Evolutionary conservation across 805 yeast genomes (phyloP).

Genomic region (Hanseniaspora guilliermondii): DNA sequence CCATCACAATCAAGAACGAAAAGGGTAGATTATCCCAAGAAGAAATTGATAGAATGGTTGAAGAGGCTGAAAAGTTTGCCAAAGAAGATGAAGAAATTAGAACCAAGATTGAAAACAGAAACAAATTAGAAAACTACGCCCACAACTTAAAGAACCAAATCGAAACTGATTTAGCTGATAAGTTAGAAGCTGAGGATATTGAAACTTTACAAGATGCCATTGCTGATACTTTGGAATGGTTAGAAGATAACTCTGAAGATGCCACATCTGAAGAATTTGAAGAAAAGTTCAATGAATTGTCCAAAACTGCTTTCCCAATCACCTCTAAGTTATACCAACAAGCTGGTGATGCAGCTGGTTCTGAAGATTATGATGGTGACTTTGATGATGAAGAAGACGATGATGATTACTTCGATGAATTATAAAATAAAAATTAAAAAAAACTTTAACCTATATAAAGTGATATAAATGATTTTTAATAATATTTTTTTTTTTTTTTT

Average conservation of each 20-base stretch:
- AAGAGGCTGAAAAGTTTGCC: slow-evolving; percentile 89
- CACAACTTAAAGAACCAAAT: slow-evolving; percentile 67
- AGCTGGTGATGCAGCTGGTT: slow-evolving; percentile 36
- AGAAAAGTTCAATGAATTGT: slow-evolving; percentile 75
- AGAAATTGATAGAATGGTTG: slow-evolving; percentile 94
- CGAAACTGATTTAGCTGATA: slow-evolving; percentile 51
- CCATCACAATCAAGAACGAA: slow-evolving; percentile 84
- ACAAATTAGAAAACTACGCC: slow-evolving; percentile 78
- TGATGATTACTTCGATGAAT: slow-evolving; percentile 49
- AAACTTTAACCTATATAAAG: background rate
- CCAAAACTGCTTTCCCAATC: slow-evolving; percentile 79
- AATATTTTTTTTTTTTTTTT: background rate
- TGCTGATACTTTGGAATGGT: slow-evolving; percentile 74
- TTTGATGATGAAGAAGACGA: slow-evolving; percentile 45
- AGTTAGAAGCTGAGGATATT: slow-evolving; percentile 81
- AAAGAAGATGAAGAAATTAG: slow-evolving; percentile 79
- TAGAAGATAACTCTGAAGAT: slow-evolving; percentile 73
- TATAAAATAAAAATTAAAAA: slow-evolving; percentile 25
- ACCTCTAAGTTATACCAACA: slow-evolving; percentile 72
- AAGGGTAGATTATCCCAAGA: slow-evolving; percentile 89
- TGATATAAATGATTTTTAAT: background rate
- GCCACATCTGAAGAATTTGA: slow-evolving; percentile 89
- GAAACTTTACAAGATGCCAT: slow-evolving; percentile 79
- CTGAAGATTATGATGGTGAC: slow-evolving; percentile 36
- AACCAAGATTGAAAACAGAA: slow-evolving; percentile 78